phyloP scores from a whole-genome alignment of 139 green algal genomes.

The Tetraselmis striata region DNA sequence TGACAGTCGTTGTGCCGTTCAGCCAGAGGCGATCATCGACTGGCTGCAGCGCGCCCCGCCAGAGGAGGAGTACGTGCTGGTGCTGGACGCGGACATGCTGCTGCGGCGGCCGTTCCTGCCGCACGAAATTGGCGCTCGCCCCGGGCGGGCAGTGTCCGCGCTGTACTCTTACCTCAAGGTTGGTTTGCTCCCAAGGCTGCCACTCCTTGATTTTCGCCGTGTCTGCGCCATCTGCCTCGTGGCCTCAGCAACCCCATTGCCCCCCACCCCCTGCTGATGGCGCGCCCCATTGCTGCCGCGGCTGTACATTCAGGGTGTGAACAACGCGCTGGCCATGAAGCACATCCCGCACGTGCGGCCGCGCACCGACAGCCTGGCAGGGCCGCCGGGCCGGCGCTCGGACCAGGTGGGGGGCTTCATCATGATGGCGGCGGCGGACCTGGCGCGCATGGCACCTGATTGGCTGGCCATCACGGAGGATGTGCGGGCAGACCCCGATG shows the following conservation, averaged over 20 bases:
- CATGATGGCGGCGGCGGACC: constrained; percentile 70
- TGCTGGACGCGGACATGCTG: constrained; percentile 62
- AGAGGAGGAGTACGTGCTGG: constrained; percentile 50
- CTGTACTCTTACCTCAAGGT: constrained; percentile 35
- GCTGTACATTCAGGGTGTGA: constrained; percentile 33
- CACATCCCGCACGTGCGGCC: constrained; percentile 50
- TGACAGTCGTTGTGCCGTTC: too few relatives aligned
- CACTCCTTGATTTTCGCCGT: not conserved
- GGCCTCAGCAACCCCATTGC: too few relatives aligned
- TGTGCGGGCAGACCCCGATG: constrained; percentile 49
- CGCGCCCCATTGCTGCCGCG: not conserved
- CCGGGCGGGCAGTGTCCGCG: constrained; percentile 22
- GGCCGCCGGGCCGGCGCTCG: too few relatives aligned
- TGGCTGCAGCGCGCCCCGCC: constrained; percentile 28
- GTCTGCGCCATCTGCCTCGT: constrained; percentile 9
- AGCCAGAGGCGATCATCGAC: too few relatives aligned
- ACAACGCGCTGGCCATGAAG: constrained; percentile 59
- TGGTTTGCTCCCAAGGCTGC: not conserved
- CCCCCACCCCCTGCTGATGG: too few relatives aligned
- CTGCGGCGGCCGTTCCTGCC: constrained; percentile 38
- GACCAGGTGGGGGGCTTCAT: constrained; percentile 75
- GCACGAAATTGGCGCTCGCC: constrained; percentile 22
- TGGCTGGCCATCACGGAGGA: constrained; percentile 77
- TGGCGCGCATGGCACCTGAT: constrained; percentile 54
- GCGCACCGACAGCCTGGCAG: constrained; percentile 64